Percentiles rank a stretch among this genome's conserved stretches.
Evolutionary conservation across 495 filamentous ascomycete species (phyloP).

Genomic region (Rusavskia elegans): DNA sequence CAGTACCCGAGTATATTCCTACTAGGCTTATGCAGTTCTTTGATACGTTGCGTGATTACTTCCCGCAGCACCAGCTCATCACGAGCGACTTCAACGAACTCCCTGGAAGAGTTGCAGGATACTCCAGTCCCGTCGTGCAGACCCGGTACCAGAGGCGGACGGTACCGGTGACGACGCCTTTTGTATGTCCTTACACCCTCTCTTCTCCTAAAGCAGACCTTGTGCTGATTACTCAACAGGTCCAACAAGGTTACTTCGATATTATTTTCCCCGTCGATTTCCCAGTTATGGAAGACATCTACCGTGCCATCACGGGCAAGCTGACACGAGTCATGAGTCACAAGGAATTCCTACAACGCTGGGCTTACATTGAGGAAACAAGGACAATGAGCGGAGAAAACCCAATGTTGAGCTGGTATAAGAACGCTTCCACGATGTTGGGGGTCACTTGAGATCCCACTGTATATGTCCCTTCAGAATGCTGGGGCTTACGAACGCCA

Average conservation of each 20-base stretch:
- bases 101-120: slow-evolving; percentile 62
- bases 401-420: slow-evolving; percentile 78
- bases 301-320: slow-evolving; percentile 81
- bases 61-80: slow-evolving; percentile 79
- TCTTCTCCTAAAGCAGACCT: not conserved
- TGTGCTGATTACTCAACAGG: slow-evolving; percentile 28
- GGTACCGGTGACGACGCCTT: slow-evolving; percentile 77
- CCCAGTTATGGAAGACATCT: slow-evolving; percentile 70
- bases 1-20: slow-evolving; percentile 78
- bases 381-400: slow-evolving; percentile 83
- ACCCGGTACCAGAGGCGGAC: slow-evolving; percentile 74
- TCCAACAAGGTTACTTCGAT: slow-evolving; percentile 96
- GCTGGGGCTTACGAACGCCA: not conserved
- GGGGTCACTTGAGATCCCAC: not conserved
- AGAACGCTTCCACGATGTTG: not conserved
- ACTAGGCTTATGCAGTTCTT: slow-evolving; percentile 94
- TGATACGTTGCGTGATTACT: slow-evolving; percentile 67
- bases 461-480: not conserved
- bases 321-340: slow-evolving; percentile 71
- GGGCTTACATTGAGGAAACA: slow-evolving; percentile 84
- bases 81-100: slow-evolving; percentile 79
- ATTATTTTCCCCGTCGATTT: slow-evolving; percentile 98
- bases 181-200: slow-evolving; percentile 39
- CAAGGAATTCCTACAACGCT: slow-evolving; percentile 75
- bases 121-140: slow-evolving; percentile 91